These are phyloP conservation scores for Oenanthe javanica DNA, from an alignment of 140 eudicot species.

Conservation along the genomic window DNA sequence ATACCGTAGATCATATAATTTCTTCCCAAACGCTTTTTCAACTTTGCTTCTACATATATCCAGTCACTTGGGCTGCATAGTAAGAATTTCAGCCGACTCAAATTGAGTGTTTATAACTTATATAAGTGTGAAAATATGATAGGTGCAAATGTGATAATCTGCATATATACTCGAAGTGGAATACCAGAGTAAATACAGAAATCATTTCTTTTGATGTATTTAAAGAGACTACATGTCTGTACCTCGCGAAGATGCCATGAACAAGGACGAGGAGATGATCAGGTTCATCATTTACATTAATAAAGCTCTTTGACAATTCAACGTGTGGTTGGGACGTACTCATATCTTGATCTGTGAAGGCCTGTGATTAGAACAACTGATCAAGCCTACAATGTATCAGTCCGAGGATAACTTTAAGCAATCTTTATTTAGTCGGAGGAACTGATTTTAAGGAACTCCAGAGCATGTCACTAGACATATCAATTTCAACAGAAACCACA, in stretches of 20 bases:
- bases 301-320: slow-evolving; percentile 25
- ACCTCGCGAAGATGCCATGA: slow-evolving; percentile 97
- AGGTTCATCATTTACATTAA: slow-evolving; percentile 34
- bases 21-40: slow-evolving; percentile 82
- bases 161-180: background rate
- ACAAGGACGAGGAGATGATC: slow-evolving; percentile 99
- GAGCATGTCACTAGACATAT: background rate
- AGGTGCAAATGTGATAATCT: background rate
- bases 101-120: slow-evolving; percentile 2
- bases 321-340: slow-evolving; percentile 40
- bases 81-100: slow-evolving; percentile 5
- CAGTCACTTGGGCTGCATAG: slow-evolving; percentile 91
- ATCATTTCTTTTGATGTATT: background rate
- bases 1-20: slow-evolving; percentile 74
- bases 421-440: background rate
- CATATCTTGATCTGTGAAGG: slow-evolving; percentile 58
- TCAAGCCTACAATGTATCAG: slow-evolving; percentile 35
- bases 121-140: background rate
- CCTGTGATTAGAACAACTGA: slow-evolving; percentile 27
- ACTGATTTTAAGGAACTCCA: background rate
- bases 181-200: background rate
- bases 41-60: slow-evolving; percentile 80
- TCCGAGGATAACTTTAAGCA: background rate
- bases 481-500: background rate
- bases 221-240: background rate